Percentiles rank a stretch among this genome's conserved stretches.
Evolutionary conservation across 345 rosid species (phyloP).

Genomic region (Salix purpurea): DNA sequence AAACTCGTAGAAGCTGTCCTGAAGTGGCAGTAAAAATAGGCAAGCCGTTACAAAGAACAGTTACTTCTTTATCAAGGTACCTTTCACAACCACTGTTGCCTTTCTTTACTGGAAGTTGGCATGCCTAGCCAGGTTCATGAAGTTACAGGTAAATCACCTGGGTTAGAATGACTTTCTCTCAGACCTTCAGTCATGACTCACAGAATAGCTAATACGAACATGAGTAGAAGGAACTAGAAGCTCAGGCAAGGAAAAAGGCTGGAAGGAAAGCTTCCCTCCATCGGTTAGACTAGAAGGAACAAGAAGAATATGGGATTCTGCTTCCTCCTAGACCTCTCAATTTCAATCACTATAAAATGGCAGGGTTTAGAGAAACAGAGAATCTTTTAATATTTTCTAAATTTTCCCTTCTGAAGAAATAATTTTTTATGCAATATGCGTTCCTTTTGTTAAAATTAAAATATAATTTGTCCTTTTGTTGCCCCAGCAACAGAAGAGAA

Average conservation of each 20-base stretch:
- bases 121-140: not conserved
- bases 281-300: too few species aligned
- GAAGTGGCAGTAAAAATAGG: not conserved
- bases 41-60: not conserved
- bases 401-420: not conserved
- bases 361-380: not conserved
- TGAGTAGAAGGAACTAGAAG: not conserved
- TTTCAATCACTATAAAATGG: not conserved
- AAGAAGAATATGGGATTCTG: too few species aligned
- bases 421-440: not conserved
- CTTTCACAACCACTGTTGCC: not conserved
- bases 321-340: not conserved
- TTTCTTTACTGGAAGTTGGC: not conserved
- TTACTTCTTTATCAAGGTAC: not conserved
- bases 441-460: not conserved
- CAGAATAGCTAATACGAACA: not conserved
- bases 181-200: not conserved
- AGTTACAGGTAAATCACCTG: not conserved
- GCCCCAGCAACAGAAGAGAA: not conserved
- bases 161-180: not conserved
- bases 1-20: not conserved
- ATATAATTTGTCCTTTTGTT: not conserved
- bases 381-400: not conserved
- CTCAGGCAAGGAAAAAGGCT: not conserved
- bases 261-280: not conserved